Evolutionary conservation across 2,329 filamentous ascomycete genomes (phyloP).

Genomic region (Fusarium brevicatenulatum): DNA sequence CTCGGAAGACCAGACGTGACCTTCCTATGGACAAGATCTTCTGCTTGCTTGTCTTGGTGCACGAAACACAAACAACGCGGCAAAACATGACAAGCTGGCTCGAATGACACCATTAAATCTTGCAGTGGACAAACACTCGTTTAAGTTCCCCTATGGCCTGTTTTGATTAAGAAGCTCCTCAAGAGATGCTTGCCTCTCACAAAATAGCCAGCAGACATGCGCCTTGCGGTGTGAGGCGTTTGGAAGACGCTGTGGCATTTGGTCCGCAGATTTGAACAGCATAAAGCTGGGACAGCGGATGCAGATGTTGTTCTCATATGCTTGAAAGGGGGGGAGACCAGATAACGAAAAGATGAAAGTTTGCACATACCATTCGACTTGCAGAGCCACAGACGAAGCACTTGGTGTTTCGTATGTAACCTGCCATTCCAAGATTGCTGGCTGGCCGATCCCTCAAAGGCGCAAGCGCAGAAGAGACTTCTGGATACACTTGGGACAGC

Average conservation of each 20-base stretch:
- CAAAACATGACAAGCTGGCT: conserved; percentile 19
- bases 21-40: conserved; percentile 20
- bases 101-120: conserved; percentile 25
- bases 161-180: conserved; percentile 4
- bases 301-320: background rate
- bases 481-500: background rate
- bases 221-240: background rate
- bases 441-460: background rate
- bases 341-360: background rate
- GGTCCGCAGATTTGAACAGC: background rate
- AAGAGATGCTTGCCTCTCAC: conserved; percentile 12
- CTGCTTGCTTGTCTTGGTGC: conserved; percentile 17
- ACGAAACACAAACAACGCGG: conserved; percentile 24
- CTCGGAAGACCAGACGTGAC: conserved; percentile 18
- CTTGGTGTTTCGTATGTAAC: background rate
- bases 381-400: background rate
- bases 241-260: background rate
- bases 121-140: conserved; percentile 28
- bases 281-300: background rate
- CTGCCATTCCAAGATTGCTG: background rate
- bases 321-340: background rate
- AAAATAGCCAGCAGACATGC: background rate
- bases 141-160: conserved; percentile 1
- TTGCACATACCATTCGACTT: conserved; percentile 22
- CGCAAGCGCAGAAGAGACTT: background rate